Percentiles rank a stretch among this genome's conserved stretches.
These are phyloP conservation scores for Rubroboletus satanas DNA, from an alignment of 768 basidiomycete species.

Conservation along the genomic window DNA sequence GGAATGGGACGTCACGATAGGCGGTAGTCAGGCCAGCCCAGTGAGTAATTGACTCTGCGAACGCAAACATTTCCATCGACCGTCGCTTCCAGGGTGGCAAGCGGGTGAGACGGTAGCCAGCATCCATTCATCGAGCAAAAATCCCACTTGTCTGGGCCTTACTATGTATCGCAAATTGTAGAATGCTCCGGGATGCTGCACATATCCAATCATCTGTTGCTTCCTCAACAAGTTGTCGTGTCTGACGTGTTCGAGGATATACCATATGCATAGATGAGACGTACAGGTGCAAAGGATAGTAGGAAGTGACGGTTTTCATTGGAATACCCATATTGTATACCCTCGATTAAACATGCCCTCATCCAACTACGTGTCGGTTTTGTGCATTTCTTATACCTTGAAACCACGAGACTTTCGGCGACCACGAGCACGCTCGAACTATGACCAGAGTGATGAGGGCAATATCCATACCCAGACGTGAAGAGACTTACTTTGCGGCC, in stretches of 20 bases:
- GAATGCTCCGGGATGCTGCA: not conserved
- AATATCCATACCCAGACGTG: not conserved
- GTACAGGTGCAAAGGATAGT: conserved; percentile 22
- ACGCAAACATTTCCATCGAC: not conserved
- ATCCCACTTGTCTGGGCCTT: not conserved
- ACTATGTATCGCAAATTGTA: not conserved
- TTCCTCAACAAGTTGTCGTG: not conserved
- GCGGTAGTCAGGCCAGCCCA: not conserved
- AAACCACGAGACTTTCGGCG: conserved; percentile 97
- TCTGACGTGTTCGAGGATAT: conserved; percentile 12
- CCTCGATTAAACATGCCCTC: conserved; percentile 23
- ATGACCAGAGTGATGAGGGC: conserved; percentile 4
- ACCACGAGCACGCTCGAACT: conserved; percentile 98
- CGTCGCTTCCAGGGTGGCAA: conserved; percentile 17
- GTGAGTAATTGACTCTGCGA: conserved; percentile 12
- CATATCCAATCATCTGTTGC: not conserved
- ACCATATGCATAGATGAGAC: conserved; percentile 25
- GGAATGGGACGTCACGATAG: conserved; percentile 21
- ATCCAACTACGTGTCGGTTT: conserved; percentile 33
- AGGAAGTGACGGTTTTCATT: conserved; percentile 20
- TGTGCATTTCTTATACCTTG: conserved; percentile 70
- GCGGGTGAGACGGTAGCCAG: conserved; percentile 15
- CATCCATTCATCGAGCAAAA: not conserved
- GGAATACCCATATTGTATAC: conserved; percentile 34
- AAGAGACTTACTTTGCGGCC: conserved; percentile 74